Conservation (phyloP, 192 early-diverging fungal species). For the Entomortierella chlamydospora region DNA sequence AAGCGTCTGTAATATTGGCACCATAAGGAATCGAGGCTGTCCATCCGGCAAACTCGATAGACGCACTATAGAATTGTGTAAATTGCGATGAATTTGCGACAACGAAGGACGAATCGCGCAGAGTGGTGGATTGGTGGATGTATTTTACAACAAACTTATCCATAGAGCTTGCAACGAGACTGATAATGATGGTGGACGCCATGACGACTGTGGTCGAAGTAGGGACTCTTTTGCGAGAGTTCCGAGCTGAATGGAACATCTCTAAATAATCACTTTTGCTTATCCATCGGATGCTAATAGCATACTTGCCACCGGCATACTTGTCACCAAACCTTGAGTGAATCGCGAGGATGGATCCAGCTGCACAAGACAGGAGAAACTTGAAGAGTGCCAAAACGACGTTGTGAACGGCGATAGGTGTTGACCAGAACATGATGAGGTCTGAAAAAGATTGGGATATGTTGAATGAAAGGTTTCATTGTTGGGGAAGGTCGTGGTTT, state of each 20-base stretch:
- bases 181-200: not conserved
- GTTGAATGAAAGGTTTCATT: no score
- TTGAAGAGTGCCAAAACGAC: not conserved
- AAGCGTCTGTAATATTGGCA: not conserved
- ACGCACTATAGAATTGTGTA: not conserved
- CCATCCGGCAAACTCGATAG: not conserved
- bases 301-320: not conserved
- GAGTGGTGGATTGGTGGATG: not conserved
- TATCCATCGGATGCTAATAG: not conserved
- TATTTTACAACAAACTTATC: not conserved
- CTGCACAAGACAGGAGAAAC: not conserved
- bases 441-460: no score
- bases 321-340: not conserved
- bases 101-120: not conserved
- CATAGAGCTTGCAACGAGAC: not conserved
- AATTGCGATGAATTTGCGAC: not conserved
- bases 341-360: not conserved
- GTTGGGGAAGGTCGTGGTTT: no score
- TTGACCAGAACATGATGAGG: no score
- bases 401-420: no score
- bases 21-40: not conserved
- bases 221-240: not conserved
- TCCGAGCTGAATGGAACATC: not conserved
- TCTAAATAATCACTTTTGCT: not conserved
- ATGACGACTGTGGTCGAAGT: not conserved